Percentiles rank a stretch among this genome's conserved stretches.
Evolutionary conservation across 2,329 filamentous ascomycete species (phyloP).

Genomic region (Verticillium klebahnii): DNA sequence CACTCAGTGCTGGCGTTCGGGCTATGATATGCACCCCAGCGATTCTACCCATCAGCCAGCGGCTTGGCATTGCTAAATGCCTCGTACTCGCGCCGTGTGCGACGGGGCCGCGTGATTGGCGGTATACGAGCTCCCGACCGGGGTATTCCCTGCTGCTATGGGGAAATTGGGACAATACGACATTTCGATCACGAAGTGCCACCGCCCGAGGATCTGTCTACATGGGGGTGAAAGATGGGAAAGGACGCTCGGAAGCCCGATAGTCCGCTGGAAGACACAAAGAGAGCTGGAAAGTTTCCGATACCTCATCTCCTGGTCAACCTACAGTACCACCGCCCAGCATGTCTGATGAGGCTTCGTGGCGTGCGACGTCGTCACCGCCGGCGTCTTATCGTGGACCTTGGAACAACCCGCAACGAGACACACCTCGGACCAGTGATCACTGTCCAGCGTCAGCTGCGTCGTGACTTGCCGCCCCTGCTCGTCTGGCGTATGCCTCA

Average conservation of each 20-base stretch:
- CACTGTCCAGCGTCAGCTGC: slow-evolving; percentile 6
- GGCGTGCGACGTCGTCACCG: no score
- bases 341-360: no score
- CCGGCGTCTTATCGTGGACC: no score
- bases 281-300: no score
- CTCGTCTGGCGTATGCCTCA: slow-evolving; percentile 4
- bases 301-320: no score
- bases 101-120: background rate
- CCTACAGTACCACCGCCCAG: no score
- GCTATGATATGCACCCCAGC: background rate
- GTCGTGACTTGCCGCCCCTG: background rate
- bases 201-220: background rate
- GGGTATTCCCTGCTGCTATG: background rate
- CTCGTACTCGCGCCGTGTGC: background rate
- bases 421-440: slow-evolving; percentile 3
- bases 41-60: background rate
- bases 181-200: no score
- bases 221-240: no score
- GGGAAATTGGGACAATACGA: no score
- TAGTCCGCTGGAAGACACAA: no score
- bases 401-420: slow-evolving; percentile 1
- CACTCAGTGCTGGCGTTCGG: background rate
- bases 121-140: background rate
- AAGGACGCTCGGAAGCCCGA: no score
- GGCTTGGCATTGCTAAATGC: background rate